Base-by-base conservation (phyloP, 2,329 filamentous ascomycete species). In the Mycosphaerella sp. region DNA sequence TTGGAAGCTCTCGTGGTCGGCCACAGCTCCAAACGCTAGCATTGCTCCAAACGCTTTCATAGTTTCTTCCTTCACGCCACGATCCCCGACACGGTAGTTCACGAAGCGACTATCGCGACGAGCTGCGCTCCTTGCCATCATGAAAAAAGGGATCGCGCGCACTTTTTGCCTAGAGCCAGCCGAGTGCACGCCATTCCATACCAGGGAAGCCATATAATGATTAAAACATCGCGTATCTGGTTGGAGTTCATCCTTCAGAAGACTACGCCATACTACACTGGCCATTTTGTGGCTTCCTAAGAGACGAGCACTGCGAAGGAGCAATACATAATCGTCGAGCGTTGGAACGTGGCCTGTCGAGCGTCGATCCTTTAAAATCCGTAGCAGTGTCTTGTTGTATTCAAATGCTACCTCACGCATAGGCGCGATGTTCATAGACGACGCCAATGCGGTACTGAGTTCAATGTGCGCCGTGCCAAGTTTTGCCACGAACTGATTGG, bases 151-250 rank as follows among this genome's bases (percentile, higher is more conserved):
- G 61, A 63, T 73, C 68, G 63, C 70, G 64, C 61, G 73, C 64
- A 46, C 58, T 49, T n/a, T 73, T 64, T 69, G 65, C 28, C 71
- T 69, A 4, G 64, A 60, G 30, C 66, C 64, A 28, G 76, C 65
- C 13, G 45, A 52, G 41, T 64, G 57, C n/a, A 57, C 36, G 6
- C 60, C 56, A 42, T 64, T 60, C 73, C 75, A 80, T 35, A 75
- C 68, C 41, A 70, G 67, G 1, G 74, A 70, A 14, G 72, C 73
- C 67, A 83, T 73, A 50, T 74, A 77, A 53, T 74, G 65, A 50
- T 82, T 82, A 60, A 77, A 82, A 61, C 77, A 79, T 50, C 69
- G 66, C 2, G 71, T 59, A 59, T 78, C 73, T 2, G 76, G 78
- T 7, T 58, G 37, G 3, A 76, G 41, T 2, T 64, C 59, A 39